A percentile compares a stretch with the other conserved stretches of the same genome.
These are phyloP conservation scores for Williopsis jadinii DNA, from an alignment of 1,139 yeast genomes.

Conservation along the genomic window DNA sequence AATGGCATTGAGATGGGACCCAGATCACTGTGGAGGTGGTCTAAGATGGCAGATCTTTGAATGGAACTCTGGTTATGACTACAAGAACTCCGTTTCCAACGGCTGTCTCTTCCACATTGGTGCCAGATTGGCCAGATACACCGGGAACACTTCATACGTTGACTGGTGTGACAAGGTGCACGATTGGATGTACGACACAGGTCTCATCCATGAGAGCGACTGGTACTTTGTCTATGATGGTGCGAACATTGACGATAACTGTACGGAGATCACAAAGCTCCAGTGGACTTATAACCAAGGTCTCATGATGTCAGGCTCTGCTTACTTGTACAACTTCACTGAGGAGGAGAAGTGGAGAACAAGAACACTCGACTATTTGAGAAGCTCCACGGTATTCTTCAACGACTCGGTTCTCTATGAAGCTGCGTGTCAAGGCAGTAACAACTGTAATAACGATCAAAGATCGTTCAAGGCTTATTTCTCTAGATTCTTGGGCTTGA, in stretches of 20 bases:
- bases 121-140: conserved; percentile 80
- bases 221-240: conserved; percentile 71
- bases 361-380: conserved; percentile 46
- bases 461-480: conserved; percentile 83
- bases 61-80: conserved; percentile 92
- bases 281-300: conserved; percentile 94
- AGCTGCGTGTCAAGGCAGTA: conserved; percentile 66
- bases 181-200: conserved; percentile 71
- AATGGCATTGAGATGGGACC: conserved; percentile 87
- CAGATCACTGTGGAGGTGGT: conserved; percentile 71
- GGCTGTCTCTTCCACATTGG: conserved; percentile 88
- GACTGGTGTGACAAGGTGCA: conserved; percentile 77
- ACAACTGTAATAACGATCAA: conserved; percentile 78
- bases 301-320: conserved; percentile 70
- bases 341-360: conserved; percentile 60
- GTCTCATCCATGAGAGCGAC: conserved; percentile 41
- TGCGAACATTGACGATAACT: conserved; percentile 54
- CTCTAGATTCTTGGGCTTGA: conserved; percentile 66
- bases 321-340: conserved; percentile 74
- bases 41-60: conserved; percentile 94
- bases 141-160: conserved; percentile 63
- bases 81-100: conserved; percentile 84
- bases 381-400: conserved; percentile 56
- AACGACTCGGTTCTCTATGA: conserved; percentile 64
- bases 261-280: conserved; percentile 48